Conservation (phyloP, 257 asterid species). For the Gentiana straminea region DNA sequence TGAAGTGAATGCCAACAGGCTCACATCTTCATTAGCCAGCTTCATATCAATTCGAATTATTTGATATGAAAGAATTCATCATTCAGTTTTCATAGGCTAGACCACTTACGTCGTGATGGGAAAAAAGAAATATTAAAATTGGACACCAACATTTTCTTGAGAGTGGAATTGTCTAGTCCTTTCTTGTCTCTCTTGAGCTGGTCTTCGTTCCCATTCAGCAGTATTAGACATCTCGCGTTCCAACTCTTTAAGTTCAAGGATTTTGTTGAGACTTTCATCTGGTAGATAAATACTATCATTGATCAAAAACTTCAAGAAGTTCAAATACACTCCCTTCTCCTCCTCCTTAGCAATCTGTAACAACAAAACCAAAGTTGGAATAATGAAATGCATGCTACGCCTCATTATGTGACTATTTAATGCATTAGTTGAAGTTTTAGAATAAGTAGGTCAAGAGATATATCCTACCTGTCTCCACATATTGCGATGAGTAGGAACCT, state of each 20-base stretch:
- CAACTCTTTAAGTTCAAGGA: too few species aligned
- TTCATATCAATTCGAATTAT: constrained; percentile 94
- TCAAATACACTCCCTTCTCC: constrained; percentile 92
- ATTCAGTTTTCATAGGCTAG: constrained; percentile 10
- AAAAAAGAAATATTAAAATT: constrained; percentile 4
- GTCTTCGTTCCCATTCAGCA: too few species aligned
- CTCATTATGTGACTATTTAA: not conserved
- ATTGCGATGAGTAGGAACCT: constrained; percentile 94
- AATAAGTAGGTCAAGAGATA: constrained; percentile 7
- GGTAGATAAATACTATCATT: constrained; percentile 90
- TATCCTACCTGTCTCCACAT: constrained; percentile 83
- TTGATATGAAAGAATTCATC: constrained; percentile 34
- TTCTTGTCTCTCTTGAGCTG: too few species aligned
- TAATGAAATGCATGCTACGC: constrained; percentile 3
- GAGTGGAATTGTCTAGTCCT: too few species aligned
- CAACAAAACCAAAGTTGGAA: constrained; percentile 11
- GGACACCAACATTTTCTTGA: constrained; percentile 66
- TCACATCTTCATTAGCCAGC: constrained; percentile 95
- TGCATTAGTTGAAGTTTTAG: not conserved
- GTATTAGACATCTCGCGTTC: too few species aligned
- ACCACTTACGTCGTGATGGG: too few species aligned
- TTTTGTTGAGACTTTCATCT: constrained; percentile 98
- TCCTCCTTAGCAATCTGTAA: constrained; percentile 89
- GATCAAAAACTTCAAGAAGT: constrained; percentile 79
- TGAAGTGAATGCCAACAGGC: constrained; percentile 84